Evolutionary conservation across 805 yeast genomes (phyloP), one percentile per base, ranked within the genome.

Genomic region (Hanseniaspora vineae): DNA sequence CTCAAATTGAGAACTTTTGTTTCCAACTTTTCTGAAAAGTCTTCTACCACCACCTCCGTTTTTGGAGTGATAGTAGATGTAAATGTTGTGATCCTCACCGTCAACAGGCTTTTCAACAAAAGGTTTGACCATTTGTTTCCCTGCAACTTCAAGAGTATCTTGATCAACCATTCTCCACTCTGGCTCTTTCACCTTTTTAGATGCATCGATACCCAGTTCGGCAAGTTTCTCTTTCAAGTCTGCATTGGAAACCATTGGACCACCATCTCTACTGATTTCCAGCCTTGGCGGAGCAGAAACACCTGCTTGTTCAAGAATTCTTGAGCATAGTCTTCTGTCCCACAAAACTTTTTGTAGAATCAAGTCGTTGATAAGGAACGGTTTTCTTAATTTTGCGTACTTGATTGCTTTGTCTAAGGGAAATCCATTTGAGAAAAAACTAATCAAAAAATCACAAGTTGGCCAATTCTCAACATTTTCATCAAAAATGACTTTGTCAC

Each of bases 21-120:
- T 92, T 51, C 97, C 98, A 51, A 92, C 95, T 61, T 92, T 92
- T 54, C 99, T 75, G 69, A 92, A 92, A 52, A 92, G 69, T 46
- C 94, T 73, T 51, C 99, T 75, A 29, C 99, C 99, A 54, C 99
- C 99, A 49, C 99, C 99, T 43, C 99, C 99, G 46, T 84, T 83
- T 50, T 82, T 76, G 49, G 77, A 75, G 35, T 89, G 83, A 62
- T 90, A 92, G 66, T 92, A 92, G 39, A 92, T 89, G 63, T 83
- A 85, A 44, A 92, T 90, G 60, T 92, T 92, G 66, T 92, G 99
- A 65, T 92, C 96, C 66, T 92, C 99, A 47, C 99, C 99, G 64
- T 92, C 96, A 3, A 89, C 97, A 0, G 99, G 99, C 56, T 92
- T 92, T 64, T 92, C 99, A 33, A 92, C 98, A 71, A 80, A 92